Base-by-base conservation (phyloP, 495 filamentous ascomycete genomes). In the Astrocystis sublimbata region DNA sequence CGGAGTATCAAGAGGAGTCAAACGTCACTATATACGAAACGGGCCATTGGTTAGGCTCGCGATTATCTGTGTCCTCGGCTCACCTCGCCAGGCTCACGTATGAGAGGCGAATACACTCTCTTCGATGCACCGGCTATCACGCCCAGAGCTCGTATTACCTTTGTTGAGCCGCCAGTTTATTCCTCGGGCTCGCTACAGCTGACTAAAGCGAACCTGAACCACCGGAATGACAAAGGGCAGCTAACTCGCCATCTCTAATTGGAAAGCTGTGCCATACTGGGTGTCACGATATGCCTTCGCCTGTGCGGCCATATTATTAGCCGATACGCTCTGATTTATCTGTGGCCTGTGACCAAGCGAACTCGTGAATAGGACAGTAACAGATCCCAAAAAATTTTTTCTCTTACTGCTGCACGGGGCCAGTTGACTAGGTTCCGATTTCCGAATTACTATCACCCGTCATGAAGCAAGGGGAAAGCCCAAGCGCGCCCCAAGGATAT, bases 21-120 rank as follows among this genome's bases (percentile, higher is more conserved):
- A 19, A 71, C 56, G 17, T 5, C 72, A 73, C 9, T 83, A 73
- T 63, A 75, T 74, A 13, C 69, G 74, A 51, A 78, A 77, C 64
- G 79, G 79, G n/a, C 24, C 55, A n/a, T 62, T n/a, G 17, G 46
- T 51, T 10, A 61, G 58, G n/a, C 46, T 49, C 19, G 64, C 71
- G 3, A 65, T 77, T 21, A 70, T 83, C 49, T 82, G 69, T 67
- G 74, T 81, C 56, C 80, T 83, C 64, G 77, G 81, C 23, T 75
- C 68, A 38, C 78, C 23, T 75, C 68, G 41, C 78, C 79, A 1
- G 67, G 66, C 6, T 80, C 75, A 1, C 79, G 76, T 30, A 68
- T 77, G 10, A 79, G 82, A 65, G 77, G 63, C n/a, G 55, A n/a
- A n/a, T n/a, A n/a, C n/a, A n/a, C 58, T 7, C 64, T 28, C 13